Evolutionary conservation across 2,329 filamentous ascomycete species (phyloP).

Genomic region (Verticillium zaregamsianum): DNA sequence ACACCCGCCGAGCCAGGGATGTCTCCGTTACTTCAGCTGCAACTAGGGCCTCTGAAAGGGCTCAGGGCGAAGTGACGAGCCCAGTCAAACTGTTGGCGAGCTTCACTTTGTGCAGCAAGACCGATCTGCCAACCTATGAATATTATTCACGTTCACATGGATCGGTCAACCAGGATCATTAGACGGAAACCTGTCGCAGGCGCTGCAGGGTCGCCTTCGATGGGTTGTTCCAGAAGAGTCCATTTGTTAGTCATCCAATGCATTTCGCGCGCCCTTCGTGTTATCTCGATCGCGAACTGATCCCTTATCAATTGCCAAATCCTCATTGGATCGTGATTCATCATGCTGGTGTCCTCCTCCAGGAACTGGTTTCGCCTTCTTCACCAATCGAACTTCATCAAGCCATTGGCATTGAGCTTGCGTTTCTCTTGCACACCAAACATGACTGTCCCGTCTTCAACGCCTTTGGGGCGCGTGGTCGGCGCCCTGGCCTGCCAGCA

Average conservation of each 20-base stretch:
- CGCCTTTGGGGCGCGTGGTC: slow-evolving; percentile 10
- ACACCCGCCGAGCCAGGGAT: no score
- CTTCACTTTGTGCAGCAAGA: no score
- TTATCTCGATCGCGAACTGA: not conserved
- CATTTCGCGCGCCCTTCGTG: not conserved
- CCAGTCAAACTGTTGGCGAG: no score
- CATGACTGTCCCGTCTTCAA: not conserved
- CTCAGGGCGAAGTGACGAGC: no score
- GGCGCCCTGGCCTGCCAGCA: slow-evolving; percentile 23
- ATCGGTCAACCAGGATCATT: no score
- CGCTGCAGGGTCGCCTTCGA: not conserved
- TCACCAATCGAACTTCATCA: not conserved
- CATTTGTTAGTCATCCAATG: not conserved
- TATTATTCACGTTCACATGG: no score
- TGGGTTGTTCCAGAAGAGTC: not conserved
- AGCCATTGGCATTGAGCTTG: not conserved
- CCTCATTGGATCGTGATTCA: not conserved
- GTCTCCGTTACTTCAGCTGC: no score
- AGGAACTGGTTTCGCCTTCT: not conserved
- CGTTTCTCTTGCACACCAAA: not conserved
- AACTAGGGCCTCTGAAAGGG: no score
- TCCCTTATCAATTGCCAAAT: not conserved
- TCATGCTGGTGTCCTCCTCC: not conserved
- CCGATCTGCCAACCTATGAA: no score
- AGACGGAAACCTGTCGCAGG: no score